Conservation (phyloP, 179 eudicot genomes). For the Silene vulgaris region DNA sequence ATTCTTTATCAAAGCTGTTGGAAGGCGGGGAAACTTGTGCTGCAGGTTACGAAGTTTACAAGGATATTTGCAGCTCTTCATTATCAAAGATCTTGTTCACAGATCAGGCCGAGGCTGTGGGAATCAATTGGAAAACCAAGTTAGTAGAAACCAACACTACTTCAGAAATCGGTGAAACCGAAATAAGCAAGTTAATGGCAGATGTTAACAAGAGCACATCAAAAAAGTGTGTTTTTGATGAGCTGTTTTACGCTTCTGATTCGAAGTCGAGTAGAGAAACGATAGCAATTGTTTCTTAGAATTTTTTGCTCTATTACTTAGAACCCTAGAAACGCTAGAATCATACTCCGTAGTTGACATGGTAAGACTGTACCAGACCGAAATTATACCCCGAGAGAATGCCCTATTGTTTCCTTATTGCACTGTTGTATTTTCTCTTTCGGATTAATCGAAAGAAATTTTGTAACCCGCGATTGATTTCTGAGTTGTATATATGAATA, state of each 20-base stretch:
- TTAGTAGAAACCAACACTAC: slow-evolving; percentile 17
- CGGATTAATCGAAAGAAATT: not conserved
- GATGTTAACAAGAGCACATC: slow-evolving; percentile 17
- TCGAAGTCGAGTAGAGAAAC: slow-evolving; percentile 9
- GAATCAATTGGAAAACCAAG: slow-evolving; percentile 44
- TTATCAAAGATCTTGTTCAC: slow-evolving; percentile 54
- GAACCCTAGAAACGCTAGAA: not conserved
- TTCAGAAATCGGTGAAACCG: not conserved
- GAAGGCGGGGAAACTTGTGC: slow-evolving; percentile 70
- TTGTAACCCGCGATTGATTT: not conserved
- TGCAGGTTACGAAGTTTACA: slow-evolving; percentile 64
- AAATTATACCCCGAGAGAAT: not conserved
- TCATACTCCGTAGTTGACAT: not conserved
- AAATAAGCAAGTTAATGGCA: slow-evolving; percentile 16
- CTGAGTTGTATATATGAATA: not conserved
- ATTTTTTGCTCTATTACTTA: not conserved
- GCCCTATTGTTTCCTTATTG: slow-evolving; percentile 17
- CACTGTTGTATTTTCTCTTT: slow-evolving; percentile 15
- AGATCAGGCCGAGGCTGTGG: slow-evolving; percentile 65
- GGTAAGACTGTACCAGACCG: not conserved
- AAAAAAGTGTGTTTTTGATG: slow-evolving; percentile 19
- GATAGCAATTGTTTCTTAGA: slow-evolving; percentile 16
- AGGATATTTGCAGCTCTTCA: slow-evolving; percentile 65
- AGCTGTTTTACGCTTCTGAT: slow-evolving; percentile 17
- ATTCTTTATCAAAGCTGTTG: slow-evolving; percentile 63